Conservation (phyloP, 2,329 filamentous ascomycete species). For the Dothistroma pini region DNA sequence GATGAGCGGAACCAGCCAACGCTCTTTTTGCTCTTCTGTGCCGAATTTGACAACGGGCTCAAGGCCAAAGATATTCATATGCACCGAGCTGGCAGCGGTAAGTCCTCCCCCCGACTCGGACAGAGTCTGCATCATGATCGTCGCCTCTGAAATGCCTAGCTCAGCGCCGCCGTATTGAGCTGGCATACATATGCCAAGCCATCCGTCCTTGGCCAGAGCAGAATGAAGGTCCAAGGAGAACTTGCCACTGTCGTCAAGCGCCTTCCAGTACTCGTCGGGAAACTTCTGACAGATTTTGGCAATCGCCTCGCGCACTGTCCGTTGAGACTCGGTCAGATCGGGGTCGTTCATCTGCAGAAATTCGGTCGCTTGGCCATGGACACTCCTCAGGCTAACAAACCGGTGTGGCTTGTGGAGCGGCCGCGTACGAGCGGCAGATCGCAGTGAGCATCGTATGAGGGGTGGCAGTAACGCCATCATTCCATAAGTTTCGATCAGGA, state of each 20-base stretch:
- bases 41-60: slow-evolving; percentile 46
- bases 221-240: slow-evolving; percentile 43
- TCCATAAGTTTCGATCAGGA: background rate
- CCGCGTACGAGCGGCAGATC: background rate
- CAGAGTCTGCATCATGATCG: slow-evolving; percentile 49
- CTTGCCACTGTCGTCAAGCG: slow-evolving; percentile 41
- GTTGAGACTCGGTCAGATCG: slow-evolving; percentile 42
- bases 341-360: slow-evolving; percentile 30
- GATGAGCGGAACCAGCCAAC: slow-evolving; percentile 41
- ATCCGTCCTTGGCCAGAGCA: slow-evolving; percentile 42
- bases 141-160: slow-evolving; percentile 42
- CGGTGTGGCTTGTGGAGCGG: background rate
- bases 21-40: slow-evolving; percentile 41
- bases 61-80: slow-evolving; percentile 49
- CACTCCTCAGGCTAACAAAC: background rate
- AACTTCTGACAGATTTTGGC: slow-evolving; percentile 43
- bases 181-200: slow-evolving; percentile 47
- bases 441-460: background rate
- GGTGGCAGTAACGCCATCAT: background rate
- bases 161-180: slow-evolving; percentile 42
- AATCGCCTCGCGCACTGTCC: slow-evolving; percentile 43
- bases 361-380: slow-evolving; percentile 27
- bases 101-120: slow-evolving; percentile 45
- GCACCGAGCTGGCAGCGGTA: slow-evolving; percentile 42
- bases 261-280: slow-evolving; percentile 43